A percentile compares a stretch with the other conserved stretches of the same genome.
Conservation (phyloP, 495 filamentous ascomycete species). For the Parathielavia appendiculata region DNA sequence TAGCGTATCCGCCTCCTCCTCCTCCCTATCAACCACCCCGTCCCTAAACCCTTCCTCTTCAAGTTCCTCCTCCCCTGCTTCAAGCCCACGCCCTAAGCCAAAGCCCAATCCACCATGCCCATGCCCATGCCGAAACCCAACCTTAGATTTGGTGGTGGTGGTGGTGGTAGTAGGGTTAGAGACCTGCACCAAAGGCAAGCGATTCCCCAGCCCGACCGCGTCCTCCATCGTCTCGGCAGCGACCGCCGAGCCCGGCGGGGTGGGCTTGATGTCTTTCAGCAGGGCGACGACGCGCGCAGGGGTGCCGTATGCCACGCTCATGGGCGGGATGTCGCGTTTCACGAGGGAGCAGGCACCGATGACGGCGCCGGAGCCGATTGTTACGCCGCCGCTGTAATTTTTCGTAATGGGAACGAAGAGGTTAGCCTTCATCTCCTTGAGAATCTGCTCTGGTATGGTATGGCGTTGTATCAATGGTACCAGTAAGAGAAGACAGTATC, state of each 20-base stretch:
- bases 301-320: constrained; percentile 23
- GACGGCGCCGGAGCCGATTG: constrained; percentile 34
- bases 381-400: constrained; percentile 26
- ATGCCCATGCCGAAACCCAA: neutral
- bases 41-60: neutral
- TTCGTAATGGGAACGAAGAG: neutral
- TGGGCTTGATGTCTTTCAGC: constrained; percentile 6
- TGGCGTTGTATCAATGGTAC: no score
- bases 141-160: no score
- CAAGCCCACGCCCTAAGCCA: neutral
- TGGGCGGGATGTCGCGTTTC: constrained; percentile 27
- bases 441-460: no score
- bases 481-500: no score
- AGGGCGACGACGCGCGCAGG: constrained; percentile 23
- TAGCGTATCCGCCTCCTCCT: neutral
- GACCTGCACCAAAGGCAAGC: neutral
- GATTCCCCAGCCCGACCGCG: constrained; percentile 15
- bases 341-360: constrained; percentile 34
- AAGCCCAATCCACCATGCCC: no score
- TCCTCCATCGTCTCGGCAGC: constrained; percentile 17
- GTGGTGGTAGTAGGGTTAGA: no score
- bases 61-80: neutral
- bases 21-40: neutral
- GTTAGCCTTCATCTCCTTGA: no score
- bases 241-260: neutral